Base-by-base conservation (phyloP, 805 yeast species). In the Ogataea pini region DNA sequence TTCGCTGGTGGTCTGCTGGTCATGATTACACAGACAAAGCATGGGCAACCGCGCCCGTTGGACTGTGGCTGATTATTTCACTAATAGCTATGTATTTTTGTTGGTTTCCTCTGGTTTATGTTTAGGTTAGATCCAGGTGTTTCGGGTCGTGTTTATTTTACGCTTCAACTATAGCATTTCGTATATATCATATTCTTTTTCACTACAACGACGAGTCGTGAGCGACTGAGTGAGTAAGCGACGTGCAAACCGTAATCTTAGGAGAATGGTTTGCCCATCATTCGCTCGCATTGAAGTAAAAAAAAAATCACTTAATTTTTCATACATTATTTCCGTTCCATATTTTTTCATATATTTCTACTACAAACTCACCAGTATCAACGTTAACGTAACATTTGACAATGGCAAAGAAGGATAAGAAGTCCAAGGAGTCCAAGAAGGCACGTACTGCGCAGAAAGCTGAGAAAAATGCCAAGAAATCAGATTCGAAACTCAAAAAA, bases 351-450 rank as follows among this genome's bases (percentile, higher is more conserved):
- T n/a, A n/a, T n/a, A n/a, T n/a, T n/a, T n/a, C n/a, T n/a, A n/a
- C n/a, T n/a, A n/a, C n/a, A n/a, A n/a, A n/a, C n/a, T n/a, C n/a
- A n/a, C n/a, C n/a, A n/a, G n/a, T n/a, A n/a, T n/a, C n/a, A n/a
- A n/a, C n/a, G n/a, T n/a, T n/a, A n/a, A n/a, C n/a, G 25, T 22
- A 22, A 22, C 25, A 22, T 8, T 22, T 8, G 7, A 22, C 25
- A 22, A 91, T 91, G 97, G 97, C 92, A 13, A 92, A 91, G 72
- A 72, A 81, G 60, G 84, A 76, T 52, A 89, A 89, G 70, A 88
- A 89, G 67, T 83, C 88, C 56, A 90, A 89, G 67, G 96, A 88
- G 41, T 89, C 96, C 58, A 89, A 89, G 69, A 90, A 89, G 77
- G 95, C 94, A 18, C 80, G 96, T 41, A 73, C 85, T 24, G 95